Conservation (phyloP, 1,284 basidiomycete genomes). For the Cutaneotrichosporon arboriforme region DNA sequence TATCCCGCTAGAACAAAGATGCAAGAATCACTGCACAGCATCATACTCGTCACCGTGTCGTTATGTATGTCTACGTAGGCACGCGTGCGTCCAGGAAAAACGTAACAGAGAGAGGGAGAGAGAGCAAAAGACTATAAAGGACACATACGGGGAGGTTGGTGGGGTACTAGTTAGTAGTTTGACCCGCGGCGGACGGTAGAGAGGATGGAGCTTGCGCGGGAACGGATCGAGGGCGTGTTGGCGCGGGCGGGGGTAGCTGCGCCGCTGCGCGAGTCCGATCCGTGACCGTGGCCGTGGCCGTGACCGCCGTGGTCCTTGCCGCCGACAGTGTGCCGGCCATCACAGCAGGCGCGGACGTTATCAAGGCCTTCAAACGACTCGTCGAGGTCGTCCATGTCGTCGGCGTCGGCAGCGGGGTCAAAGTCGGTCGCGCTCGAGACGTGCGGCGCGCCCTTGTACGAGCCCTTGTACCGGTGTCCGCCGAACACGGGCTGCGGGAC, state of each 20-base stretch:
- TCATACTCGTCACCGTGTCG: not conserved
- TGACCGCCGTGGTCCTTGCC: constrained; percentile 56
- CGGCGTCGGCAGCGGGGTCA: constrained; percentile 49
- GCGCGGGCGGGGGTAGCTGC: constrained; percentile 24
- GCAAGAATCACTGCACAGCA: constrained; percentile 1
- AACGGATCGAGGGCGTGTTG: constrained; percentile 30
- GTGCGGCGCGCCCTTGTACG: constrained; percentile 35
- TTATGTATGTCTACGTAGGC: not conserved
- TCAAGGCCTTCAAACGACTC: constrained; percentile 87
- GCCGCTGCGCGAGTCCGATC: constrained; percentile 26
- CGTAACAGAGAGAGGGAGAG: not conserved
- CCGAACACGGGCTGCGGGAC: constrained; percentile 36
- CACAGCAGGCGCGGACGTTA: constrained; percentile 90
- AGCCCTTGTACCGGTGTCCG: constrained; percentile 41
- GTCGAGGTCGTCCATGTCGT: constrained; percentile 68
- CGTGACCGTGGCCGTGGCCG: constrained; percentile 54
- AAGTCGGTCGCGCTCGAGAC: constrained; percentile 40
- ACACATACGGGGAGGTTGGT: not conserved
- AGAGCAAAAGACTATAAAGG: not conserved
- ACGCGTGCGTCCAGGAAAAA: not conserved
- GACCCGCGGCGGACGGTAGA: constrained; percentile 16
- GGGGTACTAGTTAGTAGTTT: not conserved
- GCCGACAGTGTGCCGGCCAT: constrained; percentile 70
- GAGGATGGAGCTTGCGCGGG: constrained; percentile 17
- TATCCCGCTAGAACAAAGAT: not conserved